These are phyloP conservation scores for Neopestalotiopsis rosae DNA, from an alignment of 2,329 filamentous ascomycete genomes.

Conservation along the genomic window DNA sequence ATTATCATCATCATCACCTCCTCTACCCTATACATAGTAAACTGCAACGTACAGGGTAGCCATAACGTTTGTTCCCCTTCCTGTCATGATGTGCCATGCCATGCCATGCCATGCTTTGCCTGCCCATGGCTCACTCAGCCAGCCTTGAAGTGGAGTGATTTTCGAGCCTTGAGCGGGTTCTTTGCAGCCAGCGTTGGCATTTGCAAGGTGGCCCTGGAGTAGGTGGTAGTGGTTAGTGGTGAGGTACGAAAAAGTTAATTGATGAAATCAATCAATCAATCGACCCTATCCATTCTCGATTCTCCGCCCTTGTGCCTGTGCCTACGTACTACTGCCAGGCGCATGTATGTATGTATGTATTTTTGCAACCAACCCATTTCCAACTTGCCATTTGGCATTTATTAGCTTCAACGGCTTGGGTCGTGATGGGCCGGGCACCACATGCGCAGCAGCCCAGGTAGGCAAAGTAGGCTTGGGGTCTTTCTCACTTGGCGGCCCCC, in stretches of 20 bases:
- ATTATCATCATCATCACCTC: no score
- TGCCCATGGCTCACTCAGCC: not conserved
- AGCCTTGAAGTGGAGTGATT: not conserved
- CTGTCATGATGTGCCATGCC: not conserved
- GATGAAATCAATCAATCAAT: not conserved
- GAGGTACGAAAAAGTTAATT: not conserved
- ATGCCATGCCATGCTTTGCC: not conserved
- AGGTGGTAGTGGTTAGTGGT: no score
- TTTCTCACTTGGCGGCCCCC: not conserved
- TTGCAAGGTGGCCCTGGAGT: not conserved
- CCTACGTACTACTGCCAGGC: not conserved
- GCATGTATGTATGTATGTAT: no score
- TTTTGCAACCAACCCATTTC: no score
- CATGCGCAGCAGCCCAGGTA: not conserved
- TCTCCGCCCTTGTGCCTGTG: not conserved
- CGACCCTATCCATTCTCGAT: no score
- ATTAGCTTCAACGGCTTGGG: slow-evolving; percentile 11
- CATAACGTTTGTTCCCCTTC: no score
- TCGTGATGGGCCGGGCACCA: slow-evolving; percentile 9
- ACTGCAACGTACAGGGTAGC: no score
- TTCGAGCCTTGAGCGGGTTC: not conserved
- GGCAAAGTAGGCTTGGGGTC: not conserved
- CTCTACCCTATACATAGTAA: no score
- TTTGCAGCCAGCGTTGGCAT: not conserved
- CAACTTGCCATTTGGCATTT: not conserved